Conservation (phyloP, 768 basidiomycete genomes). For the Stropharia rugosoannulata region DNA sequence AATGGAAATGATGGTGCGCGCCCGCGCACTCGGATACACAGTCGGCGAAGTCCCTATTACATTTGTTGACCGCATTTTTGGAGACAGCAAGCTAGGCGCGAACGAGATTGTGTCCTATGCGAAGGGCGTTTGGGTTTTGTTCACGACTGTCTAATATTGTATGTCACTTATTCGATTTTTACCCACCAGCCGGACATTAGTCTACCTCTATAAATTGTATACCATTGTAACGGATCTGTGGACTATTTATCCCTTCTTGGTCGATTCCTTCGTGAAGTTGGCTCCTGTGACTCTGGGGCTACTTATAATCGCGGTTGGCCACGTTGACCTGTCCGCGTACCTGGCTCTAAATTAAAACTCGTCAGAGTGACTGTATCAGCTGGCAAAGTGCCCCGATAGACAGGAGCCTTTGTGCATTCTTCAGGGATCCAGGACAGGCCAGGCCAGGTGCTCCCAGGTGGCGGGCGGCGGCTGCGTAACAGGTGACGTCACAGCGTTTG, state of each 20-base stretch:
- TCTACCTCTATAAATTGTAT: background rate
- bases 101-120: constrained; percentile 86
- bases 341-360: no score
- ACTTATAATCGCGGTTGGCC: no score
- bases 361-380: no score
- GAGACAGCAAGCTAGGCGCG: constrained; percentile 89
- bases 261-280: background rate
- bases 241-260: background rate
- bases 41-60: constrained; percentile 94
- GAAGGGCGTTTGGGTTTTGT: constrained; percentile 82
- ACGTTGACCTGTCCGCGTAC: no score
- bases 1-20: constrained; percentile 98
- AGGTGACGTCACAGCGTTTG: constrained; percentile 17
- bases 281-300: background rate
- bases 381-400: no score
- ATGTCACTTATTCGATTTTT: constrained; percentile 8
- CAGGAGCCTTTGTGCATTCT: no score
- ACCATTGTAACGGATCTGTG: background rate
- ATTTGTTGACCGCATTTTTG: constrained; percentile 91
- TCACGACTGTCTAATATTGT: constrained; percentile 58
- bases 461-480: no score
- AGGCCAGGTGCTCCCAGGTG: no score
- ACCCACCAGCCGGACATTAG: constrained; percentile 1
- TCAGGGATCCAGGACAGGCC: no score
- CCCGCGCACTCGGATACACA: constrained; percentile 77